These are phyloP conservation scores for Umbellularia californica DNA, from an alignment of 164 flowering plant species.

Conservation along the genomic window DNA sequence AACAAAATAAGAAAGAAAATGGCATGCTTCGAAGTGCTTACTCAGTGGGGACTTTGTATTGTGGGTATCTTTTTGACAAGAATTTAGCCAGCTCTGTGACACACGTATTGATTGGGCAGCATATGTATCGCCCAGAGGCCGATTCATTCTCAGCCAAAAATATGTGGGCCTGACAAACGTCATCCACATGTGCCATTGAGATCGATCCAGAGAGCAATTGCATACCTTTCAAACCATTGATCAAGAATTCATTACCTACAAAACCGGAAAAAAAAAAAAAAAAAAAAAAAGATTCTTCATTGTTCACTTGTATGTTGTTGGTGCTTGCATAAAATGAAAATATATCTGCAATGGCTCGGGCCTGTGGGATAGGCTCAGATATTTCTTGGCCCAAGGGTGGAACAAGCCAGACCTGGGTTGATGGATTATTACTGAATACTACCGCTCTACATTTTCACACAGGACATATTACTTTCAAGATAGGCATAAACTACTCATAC, in stretches of 20 bases:
- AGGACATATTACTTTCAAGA: too few species aligned
- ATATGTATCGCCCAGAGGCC: slow-evolving; percentile 75
- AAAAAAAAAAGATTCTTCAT: background rate
- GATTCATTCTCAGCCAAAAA: slow-evolving; percentile 67
- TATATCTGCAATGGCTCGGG: too few species aligned
- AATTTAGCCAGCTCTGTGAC: slow-evolving; percentile 66
- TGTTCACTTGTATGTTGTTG: too few species aligned
- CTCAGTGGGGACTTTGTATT: slow-evolving; percentile 50
- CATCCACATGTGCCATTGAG: slow-evolving; percentile 63
- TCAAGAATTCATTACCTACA: slow-evolving; percentile 47
- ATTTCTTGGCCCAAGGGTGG: too few species aligned
- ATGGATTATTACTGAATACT: too few species aligned
- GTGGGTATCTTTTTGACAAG: slow-evolving; percentile 56
- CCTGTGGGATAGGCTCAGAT: too few species aligned
- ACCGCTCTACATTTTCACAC: too few species aligned
- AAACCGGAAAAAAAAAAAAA: background rate
- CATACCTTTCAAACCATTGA: slow-evolving; percentile 58
- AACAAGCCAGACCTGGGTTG: too few species aligned
- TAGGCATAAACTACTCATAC: too few species aligned
- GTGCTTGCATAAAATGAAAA: too few species aligned
- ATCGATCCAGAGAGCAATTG: slow-evolving; percentile 71
- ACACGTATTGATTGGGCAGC: slow-evolving; percentile 50
- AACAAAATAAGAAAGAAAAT: background rate
- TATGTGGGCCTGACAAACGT: slow-evolving; percentile 63
- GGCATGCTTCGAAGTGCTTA: background rate